Base-by-base conservation (phyloP, 2,329 filamentous ascomycete species). In the Phaeosphaeria sp. region DNA sequence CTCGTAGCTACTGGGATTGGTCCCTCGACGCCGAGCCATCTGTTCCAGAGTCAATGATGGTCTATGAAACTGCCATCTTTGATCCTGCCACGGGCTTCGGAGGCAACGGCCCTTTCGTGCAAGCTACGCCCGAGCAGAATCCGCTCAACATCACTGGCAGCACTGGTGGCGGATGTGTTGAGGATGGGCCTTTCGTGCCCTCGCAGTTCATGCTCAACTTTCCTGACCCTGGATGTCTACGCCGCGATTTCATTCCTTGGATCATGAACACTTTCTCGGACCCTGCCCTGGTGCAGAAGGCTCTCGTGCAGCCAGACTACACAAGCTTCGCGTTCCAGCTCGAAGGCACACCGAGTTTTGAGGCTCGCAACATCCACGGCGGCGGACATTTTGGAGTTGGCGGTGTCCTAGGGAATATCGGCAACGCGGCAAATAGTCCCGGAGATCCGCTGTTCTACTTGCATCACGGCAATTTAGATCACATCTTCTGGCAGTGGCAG, bases 401-500 rank as follows among this genome's bases (percentile, higher is more conserved):
- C 5, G 76, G 75, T 11, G 71, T 66, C 3, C 47, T 75, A 15
- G 73, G 75, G 1, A 65, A 63, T 42, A 66, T 73, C 36, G 74
- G 74, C 6, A 68, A 76, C 61, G 67, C 73, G n/a, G 65, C 66
- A 18, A 72, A 73, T 20, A 73, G 71, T n/a, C 77, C 76, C 15
- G 74, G 69, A 9, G 61, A 64, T 8, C 79, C 73, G 20, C 53
- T 74, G 3, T 81, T 76, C 63, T 80, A 69, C 43, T 62, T 79
- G 24, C 77, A 80, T 55, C 74, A 79, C 55, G 65, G 67, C 3
- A 75, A 76, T 49, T 57, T 79, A 2, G 77, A 79, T 56, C 70
- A 65, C 5, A 63, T 78, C 15, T 72, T 72, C 46, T 78, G 72
- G 67, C 8, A 15, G 42, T 69, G 69, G 69, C 67, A 72, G 47